Base-by-base conservation (phyloP, 305 asterid genomes). In the Plantago coronopus region DNA sequence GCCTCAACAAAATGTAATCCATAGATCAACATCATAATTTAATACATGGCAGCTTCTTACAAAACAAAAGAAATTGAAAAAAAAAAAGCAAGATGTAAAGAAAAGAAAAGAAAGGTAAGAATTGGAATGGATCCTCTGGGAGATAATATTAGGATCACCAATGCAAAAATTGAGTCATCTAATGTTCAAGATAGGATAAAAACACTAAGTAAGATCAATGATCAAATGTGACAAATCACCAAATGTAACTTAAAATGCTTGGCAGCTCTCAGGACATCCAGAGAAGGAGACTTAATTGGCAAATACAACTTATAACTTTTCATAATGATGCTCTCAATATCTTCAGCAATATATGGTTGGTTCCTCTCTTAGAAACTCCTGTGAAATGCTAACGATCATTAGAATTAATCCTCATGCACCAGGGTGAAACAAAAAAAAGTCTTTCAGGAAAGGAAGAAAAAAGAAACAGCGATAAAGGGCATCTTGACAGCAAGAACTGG, bases 241-340 rank as follows among this genome's bases (percentile, higher is more conserved):
- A 88, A 95, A 78, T 81, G 86, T 23, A 91, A 76, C 72, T 91
- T 91, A 73, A 76, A 91, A 61, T 80, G 80, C 64, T 77, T 83
- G 50, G 98, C 98, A 64, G 81, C 95, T 53, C 67, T 74, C 66
- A 91, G 69, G 57, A 91, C 98, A 48, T 91, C 95, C 78, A 91
- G 71, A 62, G 95, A 72, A 49, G 95, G 89, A 76, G 95, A 91
- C 61, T n/a, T n/a, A n/a, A n/a, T 65, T 27, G 31, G 89, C 83
- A 72, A 91, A 91, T 43, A 84, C 62, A 17, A 74, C 63, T 72
- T 75, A 67, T 68, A 91, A 76, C 73, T 79, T 81, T 62, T 77
- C 79, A 29, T 81, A 3, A 72, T 76, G 66, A 88, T 76, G 64
- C 65, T 79, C 81, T 88, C 96, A 34, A 91, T 80, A 50, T 83